phyloP scores from a whole-genome alignment of 2,329 filamentous ascomycete species.

The Celoporthe dispersa region DNA sequence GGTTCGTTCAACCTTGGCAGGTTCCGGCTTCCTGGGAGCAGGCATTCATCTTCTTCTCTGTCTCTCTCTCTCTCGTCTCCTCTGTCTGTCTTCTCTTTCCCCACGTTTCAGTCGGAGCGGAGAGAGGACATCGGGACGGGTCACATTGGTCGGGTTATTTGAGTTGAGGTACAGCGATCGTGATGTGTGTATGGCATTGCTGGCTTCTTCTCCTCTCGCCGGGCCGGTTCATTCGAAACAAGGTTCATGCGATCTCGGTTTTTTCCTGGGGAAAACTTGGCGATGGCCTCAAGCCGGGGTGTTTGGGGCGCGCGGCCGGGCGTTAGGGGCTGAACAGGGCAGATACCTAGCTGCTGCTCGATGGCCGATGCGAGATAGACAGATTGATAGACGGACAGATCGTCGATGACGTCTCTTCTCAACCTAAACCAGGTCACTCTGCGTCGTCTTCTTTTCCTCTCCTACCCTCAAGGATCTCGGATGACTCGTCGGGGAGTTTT shows the following conservation, averaged over 20 bases:
- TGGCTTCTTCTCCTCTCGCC: not conserved
- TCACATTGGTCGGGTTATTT: not conserved
- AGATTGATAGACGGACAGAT: not conserved
- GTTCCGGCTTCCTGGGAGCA: not conserved
- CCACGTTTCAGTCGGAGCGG: not conserved
- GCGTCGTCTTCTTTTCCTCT: not conserved
- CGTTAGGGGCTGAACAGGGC: not conserved
- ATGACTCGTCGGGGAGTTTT: not conserved
- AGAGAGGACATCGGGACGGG: not conserved
- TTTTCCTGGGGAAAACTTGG: not conserved
- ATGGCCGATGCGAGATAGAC: not conserved
- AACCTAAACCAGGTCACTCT: not conserved
- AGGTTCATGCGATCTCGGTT: not conserved
- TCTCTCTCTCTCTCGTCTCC: not conserved
- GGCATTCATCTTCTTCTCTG: not conserved
- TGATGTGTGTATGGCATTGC: not conserved
- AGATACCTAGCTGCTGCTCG: not conserved
- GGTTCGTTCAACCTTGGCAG: not conserved
- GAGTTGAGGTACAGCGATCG: not conserved
- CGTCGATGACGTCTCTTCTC: not conserved
- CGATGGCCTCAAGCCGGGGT: not conserved
- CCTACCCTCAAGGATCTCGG: too few species aligned
- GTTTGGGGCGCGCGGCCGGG: too few species aligned
- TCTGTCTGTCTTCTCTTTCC: not conserved
- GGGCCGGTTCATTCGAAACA: not conserved